A percentile compares a stretch with the other conserved stretches of the same genome.
phyloP scores from a whole-genome alignment of 2,329 filamentous ascomycete genomes.

The Fusarium sp. region DNA sequence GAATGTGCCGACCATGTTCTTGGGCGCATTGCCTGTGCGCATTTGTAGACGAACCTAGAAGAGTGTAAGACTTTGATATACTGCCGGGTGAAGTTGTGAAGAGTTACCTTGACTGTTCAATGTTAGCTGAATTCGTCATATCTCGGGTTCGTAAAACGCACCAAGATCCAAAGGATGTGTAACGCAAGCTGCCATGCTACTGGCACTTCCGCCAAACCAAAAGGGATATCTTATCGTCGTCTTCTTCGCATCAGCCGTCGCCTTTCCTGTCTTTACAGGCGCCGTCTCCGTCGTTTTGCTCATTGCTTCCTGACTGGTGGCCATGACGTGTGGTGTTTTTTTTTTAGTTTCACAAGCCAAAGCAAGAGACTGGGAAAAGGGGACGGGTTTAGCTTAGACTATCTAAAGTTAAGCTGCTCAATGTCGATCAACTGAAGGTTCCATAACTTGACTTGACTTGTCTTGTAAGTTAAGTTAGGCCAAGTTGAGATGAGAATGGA shows the following conservation, averaged over 20 bases:
- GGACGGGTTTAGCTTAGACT: constrained; percentile 17
- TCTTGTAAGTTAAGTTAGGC: neutral
- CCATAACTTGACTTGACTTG: constrained; percentile 5
- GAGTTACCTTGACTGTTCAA: constrained; percentile 59
- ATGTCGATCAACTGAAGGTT: constrained; percentile 3
- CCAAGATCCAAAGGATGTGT: constrained; percentile 94
- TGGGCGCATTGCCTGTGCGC: constrained; percentile 76
- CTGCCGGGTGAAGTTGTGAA: neutral
- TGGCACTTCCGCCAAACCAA: constrained; percentile 97
- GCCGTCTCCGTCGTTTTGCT: constrained; percentile 8
- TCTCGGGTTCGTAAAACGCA: constrained; percentile 56
- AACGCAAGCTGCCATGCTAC: constrained; percentile 88
- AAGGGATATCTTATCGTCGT: constrained; percentile 73
- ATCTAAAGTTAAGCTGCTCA: constrained; percentile 27
- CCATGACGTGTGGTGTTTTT: constrained; percentile 29
- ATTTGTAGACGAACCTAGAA: constrained; percentile 85
- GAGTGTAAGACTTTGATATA: constrained; percentile 8
- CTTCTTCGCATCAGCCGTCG: constrained; percentile 50
- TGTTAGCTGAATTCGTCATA: constrained; percentile 32
- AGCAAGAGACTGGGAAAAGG: neutral
- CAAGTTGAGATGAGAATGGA: neutral
- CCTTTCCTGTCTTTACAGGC: constrained; percentile 32
- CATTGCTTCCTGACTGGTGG: constrained; percentile 25
- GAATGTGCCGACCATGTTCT: constrained; percentile 87
- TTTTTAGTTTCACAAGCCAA: neutral